Base-by-base conservation (phyloP, 306 rosid genomes). In the Trifolium fragiferum region DNA sequence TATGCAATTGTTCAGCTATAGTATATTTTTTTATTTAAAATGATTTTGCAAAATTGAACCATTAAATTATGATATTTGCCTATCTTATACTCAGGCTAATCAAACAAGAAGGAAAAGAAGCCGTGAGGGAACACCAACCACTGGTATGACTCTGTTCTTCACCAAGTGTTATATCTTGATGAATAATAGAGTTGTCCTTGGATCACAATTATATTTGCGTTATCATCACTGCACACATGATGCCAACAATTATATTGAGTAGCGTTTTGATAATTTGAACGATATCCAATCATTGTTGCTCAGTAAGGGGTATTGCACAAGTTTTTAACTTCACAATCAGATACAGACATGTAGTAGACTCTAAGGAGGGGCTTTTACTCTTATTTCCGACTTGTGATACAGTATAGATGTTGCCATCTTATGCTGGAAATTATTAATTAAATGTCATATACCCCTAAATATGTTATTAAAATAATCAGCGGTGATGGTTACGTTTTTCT, bases 101-200 rank as follows among this genome's bases (percentile, higher is more conserved):
- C 92, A 87, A 85, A 64, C 84, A 66, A 81, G 84, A 81, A 84
- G 86, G 84, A 91, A 86, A 87, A 88, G 97, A 87, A 89, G 94
- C 85, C 84, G 86, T 40, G 96, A 91, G 77, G 88, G 83, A 77
- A 89, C 96, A 75, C 92, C 96, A 64, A 66, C 84, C 77, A 76
- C 89, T 78, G 96, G 97, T 91, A 91, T 66, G 85, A 76, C 80
- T 79, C 55, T 77, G 78, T 78, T 84, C 86, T 87, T 77, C 82
- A 64, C 77, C 84, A 57, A 81, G 82, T 76, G 76, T 87, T 61
- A 38, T 75, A 72, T 70, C 75, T 75, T 82, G 76, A 69, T 63
- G 76, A 82, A 71, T 51, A 32, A 78, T 76, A 69, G 72, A 78
- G 72, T 68, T 75, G 76, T 58, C 78, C 82, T 59, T 60, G 72